Conservation (phyloP, 2,329 filamentous ascomycete species). For the Fusarium circinatum region DNA sequence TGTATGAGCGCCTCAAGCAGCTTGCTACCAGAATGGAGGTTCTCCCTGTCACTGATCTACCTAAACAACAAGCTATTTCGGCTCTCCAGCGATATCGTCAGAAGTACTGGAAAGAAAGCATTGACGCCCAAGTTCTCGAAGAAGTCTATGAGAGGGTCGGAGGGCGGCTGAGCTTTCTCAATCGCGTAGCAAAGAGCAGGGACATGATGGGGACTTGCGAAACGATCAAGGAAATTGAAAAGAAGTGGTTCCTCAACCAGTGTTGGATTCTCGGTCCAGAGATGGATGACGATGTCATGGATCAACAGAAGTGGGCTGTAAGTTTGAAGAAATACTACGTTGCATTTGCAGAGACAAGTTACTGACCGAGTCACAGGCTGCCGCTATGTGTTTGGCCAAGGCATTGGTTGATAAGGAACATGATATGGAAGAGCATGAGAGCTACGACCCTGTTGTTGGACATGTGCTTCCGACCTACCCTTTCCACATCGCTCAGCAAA, state of each 20-base stretch:
- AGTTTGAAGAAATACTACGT: conserved; percentile 48
- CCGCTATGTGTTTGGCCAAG: conserved; percentile 91
- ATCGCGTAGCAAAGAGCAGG: conserved; percentile 84
- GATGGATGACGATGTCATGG: conserved; percentile 98
- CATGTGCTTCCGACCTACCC: conserved; percentile 84
- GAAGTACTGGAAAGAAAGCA: conserved; percentile 76
- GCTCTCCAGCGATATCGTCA: conserved; percentile 84
- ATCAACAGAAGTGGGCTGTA: conserved; percentile 95
- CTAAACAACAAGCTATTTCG: conserved; percentile 78
- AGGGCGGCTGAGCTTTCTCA: conserved; percentile 87
- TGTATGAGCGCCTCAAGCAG: conserved; percentile 93
- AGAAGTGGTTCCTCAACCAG: conserved; percentile 81
- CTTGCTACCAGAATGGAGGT: conserved; percentile 96
- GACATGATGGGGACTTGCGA: conserved; percentile 86
- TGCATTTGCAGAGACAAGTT: neutral
- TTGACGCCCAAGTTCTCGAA: conserved; percentile 68
- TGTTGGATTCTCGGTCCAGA: conserved; percentile 78
- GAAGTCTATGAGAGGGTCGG: conserved; percentile 88
- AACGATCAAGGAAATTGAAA: conserved; percentile 74
- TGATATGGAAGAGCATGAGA: conserved; percentile 63
- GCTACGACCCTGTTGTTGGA: conserved; percentile 72
- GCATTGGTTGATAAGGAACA: conserved; percentile 87
- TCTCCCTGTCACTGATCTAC: conserved; percentile 83
- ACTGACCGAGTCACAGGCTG: conserved; percentile 64
- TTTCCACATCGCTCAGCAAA: conserved; percentile 84